These are phyloP conservation scores for Aureobasidium sp. DNA, from an alignment of 2,329 filamentous ascomycete species.

Conservation along the genomic window DNA sequence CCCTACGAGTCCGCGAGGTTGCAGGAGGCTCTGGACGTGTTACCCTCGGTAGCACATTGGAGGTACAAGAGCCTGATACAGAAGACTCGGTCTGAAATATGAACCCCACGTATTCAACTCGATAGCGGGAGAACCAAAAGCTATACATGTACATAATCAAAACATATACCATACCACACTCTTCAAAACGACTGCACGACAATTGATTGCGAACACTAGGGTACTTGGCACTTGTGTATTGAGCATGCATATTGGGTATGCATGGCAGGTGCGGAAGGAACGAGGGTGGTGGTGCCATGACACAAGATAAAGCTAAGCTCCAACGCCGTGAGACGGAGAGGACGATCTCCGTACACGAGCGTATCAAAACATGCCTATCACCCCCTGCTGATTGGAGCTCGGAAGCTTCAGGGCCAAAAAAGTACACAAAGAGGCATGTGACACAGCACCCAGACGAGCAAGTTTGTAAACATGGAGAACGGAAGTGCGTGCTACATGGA, in stretches of 20 bases:
- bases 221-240: neutral
- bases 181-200: neutral
- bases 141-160: neutral
- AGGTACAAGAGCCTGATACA: constrained; percentile 1
- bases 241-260: neutral
- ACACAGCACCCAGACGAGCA: constrained; percentile 9
- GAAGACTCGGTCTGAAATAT: neutral
- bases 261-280: neutral
- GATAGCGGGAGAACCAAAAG: neutral
- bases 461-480: neutral
- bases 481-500: neutral
- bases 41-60: neutral
- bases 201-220: neutral
- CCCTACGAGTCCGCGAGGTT: neutral
- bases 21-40: neutral
- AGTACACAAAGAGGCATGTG: constrained; percentile 12
- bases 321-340: constrained; percentile 3
- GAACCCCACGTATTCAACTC: neutral
- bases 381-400: neutral
- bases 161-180: neutral
- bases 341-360: neutral
- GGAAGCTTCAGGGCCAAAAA: constrained; percentile 5
- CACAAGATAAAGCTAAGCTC: constrained; percentile 1
- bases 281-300: constrained; percentile 2
- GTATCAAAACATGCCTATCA: constrained; percentile 1